Evolutionary conservation across 768 basidiomycete genomes (phyloP), one percentile per base, ranked within the genome.

Genomic region (Suillus fuscotomentosus): DNA sequence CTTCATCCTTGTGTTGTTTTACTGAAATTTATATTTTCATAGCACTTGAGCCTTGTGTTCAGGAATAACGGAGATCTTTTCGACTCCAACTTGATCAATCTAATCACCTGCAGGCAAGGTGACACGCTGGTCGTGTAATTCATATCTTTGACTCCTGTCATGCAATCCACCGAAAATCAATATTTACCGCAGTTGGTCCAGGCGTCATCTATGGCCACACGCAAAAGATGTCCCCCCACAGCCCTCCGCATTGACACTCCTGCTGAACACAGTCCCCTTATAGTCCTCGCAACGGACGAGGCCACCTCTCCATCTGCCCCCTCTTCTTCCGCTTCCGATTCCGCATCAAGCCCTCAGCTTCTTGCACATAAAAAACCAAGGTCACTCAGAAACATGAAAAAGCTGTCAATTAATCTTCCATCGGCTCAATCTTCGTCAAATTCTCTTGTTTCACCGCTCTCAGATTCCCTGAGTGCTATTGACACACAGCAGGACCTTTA

Each of bases 321-420:
- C 64, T 84, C 84, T 67, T 82, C 85, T 65, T 78, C 85, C 15
- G 65, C 80, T 61, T 83, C 83, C 65, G 86, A 88, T 68, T 80
- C 82, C 51, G 83, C 85, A 71, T 79, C 75, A 66, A 61, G 60
- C n/a, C 61, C 80, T 83, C 56, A 54, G 53, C 74, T 77, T 81
- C 75, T 74, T 60, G 71, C 77, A 64, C 73, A 78, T 62, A 81
- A 77, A 72, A 79, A 74, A 65, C 78, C 81, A 62, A 78, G 80
- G 61, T 77, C 83, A 36, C 73, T 80, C 66, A 82, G 87, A 75
- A 92, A 92, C 74, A 86, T 89, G 84, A 93, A 92, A 82, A 86
- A 87, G 67, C 78, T 92, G 9, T 92, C 89, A 36, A 84, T 92
- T 60, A 83, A 84, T 63, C 83, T 91, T 36, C 83, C 88, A 13